A percentile compares a stretch with the other conserved stretches of the same genome.
These are phyloP conservation scores for Caryopteris hybrid DNA, from an alignment of 305 asterid species.

Conservation along the genomic window DNA sequence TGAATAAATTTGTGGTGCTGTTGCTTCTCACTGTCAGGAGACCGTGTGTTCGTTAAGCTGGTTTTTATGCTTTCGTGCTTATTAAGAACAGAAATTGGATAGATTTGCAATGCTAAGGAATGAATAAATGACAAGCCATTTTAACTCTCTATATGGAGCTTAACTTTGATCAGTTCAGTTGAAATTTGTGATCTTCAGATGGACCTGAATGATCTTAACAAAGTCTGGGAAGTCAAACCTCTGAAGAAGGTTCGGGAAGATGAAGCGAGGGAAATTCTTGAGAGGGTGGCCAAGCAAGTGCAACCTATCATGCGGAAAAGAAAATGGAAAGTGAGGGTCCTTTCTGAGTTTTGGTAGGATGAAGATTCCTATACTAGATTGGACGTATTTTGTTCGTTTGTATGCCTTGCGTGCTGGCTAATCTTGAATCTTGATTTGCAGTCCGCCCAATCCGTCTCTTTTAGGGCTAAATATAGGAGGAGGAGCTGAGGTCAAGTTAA, in stretches of 20 bases:
- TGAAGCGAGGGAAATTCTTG: slow-evolving; percentile 77
- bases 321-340: slow-evolving; percentile 72
- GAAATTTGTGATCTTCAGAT: slow-evolving; percentile 23
- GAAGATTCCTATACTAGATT: neutral
- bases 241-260: slow-evolving; percentile 62
- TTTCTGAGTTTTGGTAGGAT: slow-evolving; percentile 74
- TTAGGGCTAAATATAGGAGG: slow-evolving; percentile 72
- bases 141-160: neutral
- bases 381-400: neutral
- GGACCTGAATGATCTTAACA: slow-evolving; percentile 81
- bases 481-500: slow-evolving; percentile 71
- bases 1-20: neutral
- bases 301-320: slow-evolving; percentile 77
- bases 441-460: slow-evolving; percentile 67
- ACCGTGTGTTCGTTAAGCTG: neutral
- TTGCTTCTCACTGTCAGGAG: neutral
- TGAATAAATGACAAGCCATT: neutral
- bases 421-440: slow-evolving; percentile 25
- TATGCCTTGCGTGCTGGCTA: slow-evolving; percentile 15
- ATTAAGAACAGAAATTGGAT: neutral
- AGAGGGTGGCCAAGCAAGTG: slow-evolving; percentile 76
- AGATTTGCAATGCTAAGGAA: neutral
- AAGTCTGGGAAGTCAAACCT: slow-evolving; percentile 79
- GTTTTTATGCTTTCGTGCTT: neutral
- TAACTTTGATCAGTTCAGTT: slow-evolving; percentile 14